Evolutionary conservation across 768 basidiomycete genomes (phyloP).

Genomic region (Holtermanniella nyarrowii): DNA sequence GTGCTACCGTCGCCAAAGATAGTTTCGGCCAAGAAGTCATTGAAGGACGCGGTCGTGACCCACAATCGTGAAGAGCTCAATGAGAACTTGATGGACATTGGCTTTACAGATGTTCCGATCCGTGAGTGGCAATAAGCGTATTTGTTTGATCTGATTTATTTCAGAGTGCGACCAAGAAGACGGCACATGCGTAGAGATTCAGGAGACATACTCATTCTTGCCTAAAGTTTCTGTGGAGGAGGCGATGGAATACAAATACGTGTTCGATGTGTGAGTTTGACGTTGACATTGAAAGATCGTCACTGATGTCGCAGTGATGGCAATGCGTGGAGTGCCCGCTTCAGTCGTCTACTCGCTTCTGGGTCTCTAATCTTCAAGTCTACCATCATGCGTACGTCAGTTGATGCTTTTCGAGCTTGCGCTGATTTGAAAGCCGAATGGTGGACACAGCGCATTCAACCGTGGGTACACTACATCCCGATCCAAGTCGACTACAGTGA

Average conservation of each 20-base stretch:
- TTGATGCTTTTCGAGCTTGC: not conserved
- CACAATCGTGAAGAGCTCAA: slow-evolving; percentile 7
- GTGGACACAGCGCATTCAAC: slow-evolving; percentile 38
- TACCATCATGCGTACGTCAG: slow-evolving; percentile 35
- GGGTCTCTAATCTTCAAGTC: slow-evolving; percentile 34
- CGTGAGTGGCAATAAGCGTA: slow-evolving; percentile 15
- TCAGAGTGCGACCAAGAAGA: slow-evolving; percentile 29
- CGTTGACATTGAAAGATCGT: not conserved
- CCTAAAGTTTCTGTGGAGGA: slow-evolving; percentile 19
- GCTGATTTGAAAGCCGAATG: slow-evolving; percentile 21
- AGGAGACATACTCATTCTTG: slow-evolving; percentile 20
- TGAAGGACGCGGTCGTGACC: not conserved
- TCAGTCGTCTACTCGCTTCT: slow-evolving; percentile 30
- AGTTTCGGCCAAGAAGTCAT: not conserved
- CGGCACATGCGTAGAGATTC: slow-evolving; percentile 32
- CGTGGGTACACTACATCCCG: slow-evolving; percentile 39
- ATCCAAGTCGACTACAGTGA: slow-evolving; percentile 34
- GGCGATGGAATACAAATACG: slow-evolving; percentile 31
- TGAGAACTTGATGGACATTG: slow-evolving; percentile 21
- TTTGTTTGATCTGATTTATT: not conserved
- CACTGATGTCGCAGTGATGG: slow-evolving; percentile 18
- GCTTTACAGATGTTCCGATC: slow-evolving; percentile 24
- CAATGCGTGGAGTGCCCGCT: slow-evolving; percentile 39
- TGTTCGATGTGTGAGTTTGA: slow-evolving; percentile 33
- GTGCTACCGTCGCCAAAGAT: slow-evolving; percentile 9